phyloP scores from a whole-genome alignment of 768 basidiomycete species.

The Hypsizygus marmoreus region DNA sequence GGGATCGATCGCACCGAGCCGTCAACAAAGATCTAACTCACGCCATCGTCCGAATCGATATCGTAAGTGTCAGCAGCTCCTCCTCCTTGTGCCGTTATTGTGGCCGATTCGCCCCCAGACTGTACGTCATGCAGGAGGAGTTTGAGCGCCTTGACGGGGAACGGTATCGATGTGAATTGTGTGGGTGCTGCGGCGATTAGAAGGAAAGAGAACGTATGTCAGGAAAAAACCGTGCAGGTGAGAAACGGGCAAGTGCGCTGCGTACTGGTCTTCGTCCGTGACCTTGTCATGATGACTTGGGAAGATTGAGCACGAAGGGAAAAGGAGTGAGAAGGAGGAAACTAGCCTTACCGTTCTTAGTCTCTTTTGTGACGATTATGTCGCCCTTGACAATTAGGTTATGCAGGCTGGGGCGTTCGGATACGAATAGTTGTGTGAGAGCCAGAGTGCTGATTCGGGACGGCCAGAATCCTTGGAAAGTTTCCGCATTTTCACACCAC shows the following conservation, averaged over 20 bases:
- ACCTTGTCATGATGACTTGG: slow-evolving; percentile 95
- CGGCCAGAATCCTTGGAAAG: slow-evolving; percentile 95
- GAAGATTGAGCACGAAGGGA: slow-evolving; percentile 24
- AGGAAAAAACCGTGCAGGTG: slow-evolving; percentile 20
- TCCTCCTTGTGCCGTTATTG: slow-evolving; percentile 55
- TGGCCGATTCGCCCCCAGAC: slow-evolving; percentile 72
- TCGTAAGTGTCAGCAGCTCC: slow-evolving; percentile 46
- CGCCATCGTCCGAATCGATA: slow-evolving; percentile 77
- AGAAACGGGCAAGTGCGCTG: slow-evolving; percentile 15
- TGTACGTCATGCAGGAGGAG: slow-evolving; percentile 84
- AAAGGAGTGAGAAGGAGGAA: slow-evolving; percentile 1
- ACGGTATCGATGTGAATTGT: slow-evolving; percentile 82
- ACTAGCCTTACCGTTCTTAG: slow-evolving; percentile 73
- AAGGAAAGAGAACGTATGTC: slow-evolving; percentile 32
- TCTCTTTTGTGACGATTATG: slow-evolving; percentile 80
- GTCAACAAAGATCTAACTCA: slow-evolving; percentile 32
- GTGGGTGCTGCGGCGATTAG: slow-evolving; percentile 63
- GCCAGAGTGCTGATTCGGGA: slow-evolving; percentile 84
- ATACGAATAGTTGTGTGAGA: slow-evolving; percentile 70
- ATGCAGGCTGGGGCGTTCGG: slow-evolving; percentile 66
- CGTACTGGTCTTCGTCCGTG: slow-evolving; percentile 84
- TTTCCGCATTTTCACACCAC: slow-evolving; percentile 95
- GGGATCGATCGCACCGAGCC: background rate
- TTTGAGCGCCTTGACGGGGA: slow-evolving; percentile 93
- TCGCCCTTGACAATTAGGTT: slow-evolving; percentile 86